These are phyloP conservation scores for Phytopythium aichiense DNA, from an alignment of 352 stramenopile species.

Conservation along the genomic window DNA sequence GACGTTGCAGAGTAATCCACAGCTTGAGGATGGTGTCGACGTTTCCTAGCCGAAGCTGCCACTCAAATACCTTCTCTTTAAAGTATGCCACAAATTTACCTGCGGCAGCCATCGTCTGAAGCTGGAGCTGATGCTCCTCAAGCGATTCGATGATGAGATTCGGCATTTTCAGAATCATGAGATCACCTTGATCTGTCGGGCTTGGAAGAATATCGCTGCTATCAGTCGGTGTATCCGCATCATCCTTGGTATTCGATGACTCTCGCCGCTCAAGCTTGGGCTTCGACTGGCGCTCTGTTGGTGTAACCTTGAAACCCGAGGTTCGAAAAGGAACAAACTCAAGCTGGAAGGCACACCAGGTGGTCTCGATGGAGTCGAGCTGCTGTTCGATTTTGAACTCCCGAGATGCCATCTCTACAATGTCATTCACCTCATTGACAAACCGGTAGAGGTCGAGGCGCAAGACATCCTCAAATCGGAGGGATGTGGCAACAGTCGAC, in stretches of 20 bases:
- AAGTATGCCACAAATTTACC: slow-evolving; percentile 96
- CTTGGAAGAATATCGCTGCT: not conserved
- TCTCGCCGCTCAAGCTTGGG: not conserved
- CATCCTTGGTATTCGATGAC: not conserved
- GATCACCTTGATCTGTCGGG: slow-evolving; percentile 35
- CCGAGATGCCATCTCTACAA: slow-evolving; percentile 94
- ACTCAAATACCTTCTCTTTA: slow-evolving; percentile 93
- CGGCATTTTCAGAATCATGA: slow-evolving; percentile 87
- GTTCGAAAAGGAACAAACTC: slow-evolving; percentile 91
- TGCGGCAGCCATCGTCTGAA: slow-evolving; percentile 96
- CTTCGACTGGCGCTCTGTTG: not conserved
- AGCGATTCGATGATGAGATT: slow-evolving; percentile 92
- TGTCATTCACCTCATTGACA: slow-evolving; percentile 92
- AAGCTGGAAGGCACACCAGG: slow-evolving; percentile 89
- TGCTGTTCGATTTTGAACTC: slow-evolving; percentile 98
- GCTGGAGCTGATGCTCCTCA: slow-evolving; percentile 93
- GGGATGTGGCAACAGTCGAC: slow-evolving; percentile 20
- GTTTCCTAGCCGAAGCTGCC: slow-evolving; percentile 89
- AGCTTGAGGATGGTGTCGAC: slow-evolving; percentile 93
- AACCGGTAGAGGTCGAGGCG: slow-evolving; percentile 90
- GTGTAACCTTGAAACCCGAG: slow-evolving; percentile 18
- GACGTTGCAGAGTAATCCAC: slow-evolving; percentile 88
- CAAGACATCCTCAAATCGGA: slow-evolving; percentile 92
- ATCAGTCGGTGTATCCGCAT: not conserved
- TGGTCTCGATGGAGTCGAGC: slow-evolving; percentile 88